Percentiles rank a stretch among this genome's conserved stretches.
These are phyloP conservation scores for Cutaneotrichosporon daszewskae DNA, from an alignment of 1,284 basidiomycete species.

Conservation along the genomic window DNA sequence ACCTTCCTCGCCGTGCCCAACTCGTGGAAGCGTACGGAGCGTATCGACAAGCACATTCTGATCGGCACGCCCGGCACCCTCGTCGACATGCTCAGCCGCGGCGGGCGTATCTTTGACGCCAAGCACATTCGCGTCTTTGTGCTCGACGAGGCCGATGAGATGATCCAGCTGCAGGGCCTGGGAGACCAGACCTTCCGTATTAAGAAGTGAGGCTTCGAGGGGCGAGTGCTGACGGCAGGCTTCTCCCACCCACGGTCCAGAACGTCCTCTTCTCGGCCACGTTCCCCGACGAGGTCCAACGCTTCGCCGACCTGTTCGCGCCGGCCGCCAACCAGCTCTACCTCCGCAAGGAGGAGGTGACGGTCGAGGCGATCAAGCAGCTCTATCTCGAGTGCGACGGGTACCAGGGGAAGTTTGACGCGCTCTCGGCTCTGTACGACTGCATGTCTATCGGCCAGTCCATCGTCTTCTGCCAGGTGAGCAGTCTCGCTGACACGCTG, in stretches of 20 bases:
- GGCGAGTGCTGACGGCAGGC: slow-evolving; percentile 21
- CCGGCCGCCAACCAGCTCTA: slow-evolving; percentile 95
- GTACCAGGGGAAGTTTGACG: slow-evolving; percentile 92
- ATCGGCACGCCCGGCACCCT: slow-evolving; percentile 97
- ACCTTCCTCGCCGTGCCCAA: slow-evolving; percentile 94
- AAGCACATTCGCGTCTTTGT: slow-evolving; percentile 87
- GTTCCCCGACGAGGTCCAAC: slow-evolving; percentile 87
- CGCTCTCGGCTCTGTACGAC: slow-evolving; percentile 84
- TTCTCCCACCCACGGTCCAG: slow-evolving; percentile 55
- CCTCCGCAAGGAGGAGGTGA: slow-evolving; percentile 88
- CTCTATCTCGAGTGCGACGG: slow-evolving; percentile 93
- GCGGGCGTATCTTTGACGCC: slow-evolving; percentile 55
- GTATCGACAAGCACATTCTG: slow-evolving; percentile 80
- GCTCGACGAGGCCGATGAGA: slow-evolving; percentile 97
- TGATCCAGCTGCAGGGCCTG: slow-evolving; percentile 91
- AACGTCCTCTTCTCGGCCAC: slow-evolving; percentile 98
- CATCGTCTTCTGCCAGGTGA: slow-evolving; percentile 90
- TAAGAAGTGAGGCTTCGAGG: slow-evolving; percentile 67
- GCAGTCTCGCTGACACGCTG: slow-evolving; percentile 14
- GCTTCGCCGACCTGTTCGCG: slow-evolving; percentile 85
- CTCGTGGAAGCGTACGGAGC: slow-evolving; percentile 49
- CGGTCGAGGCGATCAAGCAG: slow-evolving; percentile 90
- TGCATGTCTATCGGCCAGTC: slow-evolving; percentile 91
- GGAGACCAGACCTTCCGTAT: slow-evolving; percentile 95
- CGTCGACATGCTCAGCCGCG: slow-evolving; percentile 64